Base-by-base conservation (phyloP, 495 filamentous ascomycete genomes). In the Penicillium pulvis region DNA sequence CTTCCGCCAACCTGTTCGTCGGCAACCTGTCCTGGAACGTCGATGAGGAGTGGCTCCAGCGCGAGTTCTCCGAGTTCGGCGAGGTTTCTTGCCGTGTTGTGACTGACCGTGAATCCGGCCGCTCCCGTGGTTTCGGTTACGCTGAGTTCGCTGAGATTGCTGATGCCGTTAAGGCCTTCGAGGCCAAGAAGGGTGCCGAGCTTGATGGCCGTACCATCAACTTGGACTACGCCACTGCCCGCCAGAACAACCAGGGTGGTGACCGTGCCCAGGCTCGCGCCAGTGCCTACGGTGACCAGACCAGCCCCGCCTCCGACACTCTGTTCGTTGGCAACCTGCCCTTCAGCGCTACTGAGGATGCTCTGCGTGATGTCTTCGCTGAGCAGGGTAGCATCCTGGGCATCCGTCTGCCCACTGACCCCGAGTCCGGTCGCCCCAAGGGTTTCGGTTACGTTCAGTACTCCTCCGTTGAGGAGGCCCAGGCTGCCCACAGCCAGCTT, bases 21-120 rank as follows among this genome's bases (percentile, higher is more conserved):
- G 95, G 94, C 61, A 93, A 92, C 79, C 83, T 98, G 55, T 93
- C 91, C 66, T 98, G 92, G 92, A 93, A 88, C 67, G 80, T 98
- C 51, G 92, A 96, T 66, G 94, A 98, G 73, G 90, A 94, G 59
- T 91, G 87, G 85, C 86, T 98, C 53, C 82, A 83, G 59, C 83
- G 87, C 62, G 90, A 96, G 75, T 98, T 98, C 74, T 83, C 91
- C 79, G 76, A 81, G 46, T 96, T 87, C 70, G 92, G 90, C 62
- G 89, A 89, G 64, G 80, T 97, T 56, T 76, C 82, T 67, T 85
- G 85, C 55, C 86, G 90, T 61, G 86, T 98, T 67, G 88, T 98
- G 69, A 89, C 85, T 51, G 94, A 98, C 75, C 85, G 87, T 66
- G 87, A 86, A 26, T 83, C 81, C 68, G 90, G 90, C 57, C 90